Evolutionary conservation across 108 stramenopile species (phyloP).

Genomic region (Nannochloropsis gaditana): DNA sequence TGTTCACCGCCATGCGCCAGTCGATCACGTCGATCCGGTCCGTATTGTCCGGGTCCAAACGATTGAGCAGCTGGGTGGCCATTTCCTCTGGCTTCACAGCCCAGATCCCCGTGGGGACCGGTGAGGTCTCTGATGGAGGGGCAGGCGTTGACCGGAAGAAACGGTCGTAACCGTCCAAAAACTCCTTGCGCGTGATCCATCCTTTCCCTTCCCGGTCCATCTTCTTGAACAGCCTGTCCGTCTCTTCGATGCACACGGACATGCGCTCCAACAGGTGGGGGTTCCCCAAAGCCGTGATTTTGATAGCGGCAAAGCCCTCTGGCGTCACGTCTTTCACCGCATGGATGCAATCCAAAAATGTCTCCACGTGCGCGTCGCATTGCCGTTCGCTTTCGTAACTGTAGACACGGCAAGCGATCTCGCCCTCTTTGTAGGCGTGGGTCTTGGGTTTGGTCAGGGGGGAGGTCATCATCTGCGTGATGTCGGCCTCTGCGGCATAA

Average conservation of each 20-base stretch:
- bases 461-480: constrained; percentile 27
- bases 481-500: constrained; percentile 88
- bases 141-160: neutral
- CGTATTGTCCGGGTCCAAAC: neutral
- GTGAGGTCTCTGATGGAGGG: neutral
- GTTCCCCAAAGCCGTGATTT: constrained; percentile 86
- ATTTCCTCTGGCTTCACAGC: neutral
- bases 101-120: neutral
- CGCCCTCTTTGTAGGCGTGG: constrained; percentile 22
- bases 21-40: constrained; percentile 33
- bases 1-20: constrained; percentile 11
- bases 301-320: constrained; percentile 80
- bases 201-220: constrained; percentile 47
- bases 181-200: constrained; percentile 39
- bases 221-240: constrained; percentile 55
- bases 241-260: constrained; percentile 68
- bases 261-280: constrained; percentile 75
- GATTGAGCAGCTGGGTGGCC: neutral
- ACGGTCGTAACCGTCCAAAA: constrained; percentile 38
- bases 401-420: constrained; percentile 42
- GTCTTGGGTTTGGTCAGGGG: neutral
- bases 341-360: constrained; percentile 68
- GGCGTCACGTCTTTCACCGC: constrained; percentile 67
- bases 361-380: constrained; percentile 69
- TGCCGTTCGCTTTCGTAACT: constrained; percentile 69